Evolutionary conservation across 495 filamentous ascomycete genomes (phyloP), one percentile per base, ranked within the genome.

Genomic region (Hypomontagnella monticulosa): DNA sequence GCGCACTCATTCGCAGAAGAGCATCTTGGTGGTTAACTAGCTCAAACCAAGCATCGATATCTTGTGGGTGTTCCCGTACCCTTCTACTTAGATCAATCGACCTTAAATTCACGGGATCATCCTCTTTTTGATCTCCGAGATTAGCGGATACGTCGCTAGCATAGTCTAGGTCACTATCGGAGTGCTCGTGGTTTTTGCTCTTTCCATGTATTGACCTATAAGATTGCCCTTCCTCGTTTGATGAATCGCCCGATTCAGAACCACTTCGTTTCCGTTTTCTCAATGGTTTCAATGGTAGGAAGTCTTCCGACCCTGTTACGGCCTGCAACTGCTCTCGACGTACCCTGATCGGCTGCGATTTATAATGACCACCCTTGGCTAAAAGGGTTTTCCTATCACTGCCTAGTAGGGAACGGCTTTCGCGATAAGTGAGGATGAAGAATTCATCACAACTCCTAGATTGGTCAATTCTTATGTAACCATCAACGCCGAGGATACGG

Each of bases 131-230:
- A 32, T 58, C 52, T 11, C 30, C 14, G 10, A 69, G 69, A 19
- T 78, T 78, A 30, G 77, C 76, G n/a, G 67, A 71, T 16, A 57
- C 36, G 40, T 85, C 84, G 14, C 82, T 81, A 7, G 79, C 80
- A 61, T 79, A 82, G 51, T 87, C 83, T 19, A 88, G 66, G 18
- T 87, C 84, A 38, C 68, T 72, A 30, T 90, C 82, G 1, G 65
- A 65, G 23, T 72, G 66, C 6, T 70, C 75, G 12, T 73, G 49
- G 19, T 12, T 51, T 59, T 80, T 90, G 16, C 83, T 81, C 71
- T 88, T 88, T 16, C 85, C 85, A 54, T 89, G 79, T 14, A 93
- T 88, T 20, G 90, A 92, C 37, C 90, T 83, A 66, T 93, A 93
- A 43, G 88, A 81, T 51, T 81, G 80, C 42, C 72, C 76, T 7